These are phyloP conservation scores for Penicillium longicatenatum DNA, from an alignment of 495 filamentous ascomycete species.

Conservation along the genomic window DNA sequence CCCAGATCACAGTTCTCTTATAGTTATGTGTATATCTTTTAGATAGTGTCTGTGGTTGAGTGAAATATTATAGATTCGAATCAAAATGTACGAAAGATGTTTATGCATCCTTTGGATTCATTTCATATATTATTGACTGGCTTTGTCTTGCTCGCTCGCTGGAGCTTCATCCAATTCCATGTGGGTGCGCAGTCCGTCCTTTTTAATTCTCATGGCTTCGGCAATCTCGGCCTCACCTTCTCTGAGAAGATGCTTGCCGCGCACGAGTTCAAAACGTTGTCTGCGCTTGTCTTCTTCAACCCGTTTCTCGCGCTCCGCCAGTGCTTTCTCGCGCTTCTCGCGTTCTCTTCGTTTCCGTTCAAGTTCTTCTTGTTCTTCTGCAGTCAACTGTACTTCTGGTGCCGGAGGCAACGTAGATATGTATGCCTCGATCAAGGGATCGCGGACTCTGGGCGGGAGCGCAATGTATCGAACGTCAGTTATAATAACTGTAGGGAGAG, in stretches of 20 bases:
- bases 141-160: conserved; percentile 14
- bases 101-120: not conserved
- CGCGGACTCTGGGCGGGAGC: conserved; percentile 66
- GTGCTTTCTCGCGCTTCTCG: conserved; percentile 69
- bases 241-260: conserved; percentile 64
- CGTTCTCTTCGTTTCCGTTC: conserved; percentile 64
- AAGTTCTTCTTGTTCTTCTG: conserved; percentile 61
- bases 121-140: not conserved
- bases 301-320: conserved; percentile 70
- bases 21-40: too few species aligned
- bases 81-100: not conserved
- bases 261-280: conserved; percentile 64
- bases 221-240: conserved; percentile 81
- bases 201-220: conserved; percentile 73
- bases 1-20: not conserved
- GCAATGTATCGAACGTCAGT: conserved; percentile 81
- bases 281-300: conserved; percentile 75
- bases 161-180: conserved; percentile 42
- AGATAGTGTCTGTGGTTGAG: too few species aligned
- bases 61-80: not conserved
- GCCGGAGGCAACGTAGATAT: conserved; percentile 71
- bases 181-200: conserved; percentile 69
- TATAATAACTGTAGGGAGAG: conserved; percentile 69
- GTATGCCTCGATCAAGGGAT: conserved; percentile 74
- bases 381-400: conserved; percentile 54